Evolutionary conservation across 306 rosid species (phyloP).

Genomic region (Corylus avellana): DNA sequence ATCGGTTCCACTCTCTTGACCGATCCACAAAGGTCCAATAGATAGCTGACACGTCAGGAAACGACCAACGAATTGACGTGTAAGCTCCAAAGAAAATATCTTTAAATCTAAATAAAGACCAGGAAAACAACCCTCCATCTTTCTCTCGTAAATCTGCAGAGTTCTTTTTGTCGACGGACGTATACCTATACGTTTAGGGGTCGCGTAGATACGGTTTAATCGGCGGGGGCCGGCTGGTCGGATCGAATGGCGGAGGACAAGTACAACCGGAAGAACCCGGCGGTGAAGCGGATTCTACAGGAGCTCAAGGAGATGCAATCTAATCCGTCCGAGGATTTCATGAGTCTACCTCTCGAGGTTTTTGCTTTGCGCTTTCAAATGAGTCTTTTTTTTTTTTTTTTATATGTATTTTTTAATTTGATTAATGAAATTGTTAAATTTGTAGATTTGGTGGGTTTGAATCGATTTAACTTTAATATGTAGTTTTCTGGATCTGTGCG

Average conservation of each 20-base stretch:
- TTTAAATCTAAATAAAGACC: too few species aligned
- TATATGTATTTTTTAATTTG: not conserved
- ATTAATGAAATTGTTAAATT: not conserved
- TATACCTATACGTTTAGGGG: not conserved
- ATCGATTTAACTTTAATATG: not conserved
- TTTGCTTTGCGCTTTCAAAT: not conserved
- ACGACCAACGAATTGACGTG: too few species aligned
- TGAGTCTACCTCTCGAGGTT: conserved; percentile 95
- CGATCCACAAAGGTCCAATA: too few species aligned
- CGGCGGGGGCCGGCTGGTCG: not conserved
- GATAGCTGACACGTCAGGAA: too few species aligned
- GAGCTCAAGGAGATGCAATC: conserved; percentile 96
- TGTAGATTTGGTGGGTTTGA: not conserved
- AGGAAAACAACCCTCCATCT: not conserved
- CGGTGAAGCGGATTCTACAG: conserved; percentile 92
- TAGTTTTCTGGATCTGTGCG: not conserved
- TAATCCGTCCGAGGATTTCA: conserved; percentile 90
- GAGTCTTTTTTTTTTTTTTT: not conserved
- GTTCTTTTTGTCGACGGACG: too few species aligned
- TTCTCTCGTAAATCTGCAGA: not conserved
- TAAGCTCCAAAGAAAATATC: too few species aligned
- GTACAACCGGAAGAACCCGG: conserved; percentile 83
- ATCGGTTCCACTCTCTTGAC: too few species aligned
- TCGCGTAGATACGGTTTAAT: not conserved
- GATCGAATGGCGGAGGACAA: conserved; percentile 66